These are phyloP conservation scores for Sordariomycetes sp. DNA, from an alignment of 2,329 filamentous ascomycete genomes.

Conservation along the genomic window DNA sequence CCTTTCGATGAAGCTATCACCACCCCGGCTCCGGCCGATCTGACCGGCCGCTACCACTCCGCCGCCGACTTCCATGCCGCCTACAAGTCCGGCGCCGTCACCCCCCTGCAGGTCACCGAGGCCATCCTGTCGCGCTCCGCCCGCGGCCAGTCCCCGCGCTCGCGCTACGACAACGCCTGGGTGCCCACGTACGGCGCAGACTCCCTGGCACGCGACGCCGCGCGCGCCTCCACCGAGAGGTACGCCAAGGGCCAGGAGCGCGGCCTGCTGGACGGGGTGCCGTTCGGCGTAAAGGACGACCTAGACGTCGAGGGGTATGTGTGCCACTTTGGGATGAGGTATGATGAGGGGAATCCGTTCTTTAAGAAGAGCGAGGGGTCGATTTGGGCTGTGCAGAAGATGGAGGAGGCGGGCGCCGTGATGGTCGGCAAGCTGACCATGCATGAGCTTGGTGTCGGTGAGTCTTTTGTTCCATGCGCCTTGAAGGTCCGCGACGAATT, in stretches of 20 bases:
- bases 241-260: conserved; percentile 57
- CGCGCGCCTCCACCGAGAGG: conserved; percentile 60
- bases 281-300: conserved; percentile 78
- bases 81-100: conserved; percentile 59
- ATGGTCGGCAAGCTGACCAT: conserved; percentile 68
- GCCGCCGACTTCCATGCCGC: conserved; percentile 67
- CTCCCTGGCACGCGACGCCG: conserved; percentile 54
- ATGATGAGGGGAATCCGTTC: conserved; percentile 40
- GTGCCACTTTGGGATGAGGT: conserved; percentile 52
- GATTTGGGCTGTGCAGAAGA: conserved; percentile 59
- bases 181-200: conserved; percentile 48
- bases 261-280: conserved; percentile 69
- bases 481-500: conserved; percentile 6
- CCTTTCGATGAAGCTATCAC: conserved; percentile 29
- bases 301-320: conserved; percentile 60
- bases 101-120: conserved; percentile 62
- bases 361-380: conserved; percentile 45
- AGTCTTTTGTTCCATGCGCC: conserved; percentile 21
- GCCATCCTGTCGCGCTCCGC: conserved; percentile 61
- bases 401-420: conserved; percentile 65
- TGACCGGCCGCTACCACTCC: conserved; percentile 51
- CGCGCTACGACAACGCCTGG: conserved; percentile 62
- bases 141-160: conserved; percentile 38
- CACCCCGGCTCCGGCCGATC: conserved; percentile 25
- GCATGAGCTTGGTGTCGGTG: conserved; percentile 65